phyloP scores from a whole-genome alignment of 2,329 filamentous ascomycete genomes.

The Polytolypa hystricis region DNA sequence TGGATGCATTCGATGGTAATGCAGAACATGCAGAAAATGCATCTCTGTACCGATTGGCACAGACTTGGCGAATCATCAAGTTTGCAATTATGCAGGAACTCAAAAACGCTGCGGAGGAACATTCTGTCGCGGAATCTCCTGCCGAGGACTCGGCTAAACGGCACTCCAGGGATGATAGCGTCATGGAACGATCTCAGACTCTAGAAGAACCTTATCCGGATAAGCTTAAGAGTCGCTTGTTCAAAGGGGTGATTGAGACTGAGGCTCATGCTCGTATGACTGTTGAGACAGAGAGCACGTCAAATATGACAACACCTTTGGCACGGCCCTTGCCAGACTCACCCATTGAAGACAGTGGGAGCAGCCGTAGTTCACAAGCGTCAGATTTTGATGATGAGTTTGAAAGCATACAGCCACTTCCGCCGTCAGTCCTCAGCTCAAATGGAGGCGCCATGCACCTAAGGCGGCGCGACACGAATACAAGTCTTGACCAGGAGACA shows the following conservation, averaged over 20 bases:
- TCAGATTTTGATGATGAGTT: slow-evolving; percentile 24
- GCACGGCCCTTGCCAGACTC: slow-evolving; percentile 38
- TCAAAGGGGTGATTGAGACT: slow-evolving; percentile 32
- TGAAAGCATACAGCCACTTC: slow-evolving; percentile 30
- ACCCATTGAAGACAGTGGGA: slow-evolving; percentile 20
- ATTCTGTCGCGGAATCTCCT: slow-evolving; percentile 10
- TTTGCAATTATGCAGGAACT: slow-evolving; percentile 41
- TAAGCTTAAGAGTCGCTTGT: slow-evolving; percentile 32
- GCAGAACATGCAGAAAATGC: slow-evolving; percentile 41
- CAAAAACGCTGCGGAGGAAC: slow-evolving; percentile 23
- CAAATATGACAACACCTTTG: slow-evolving; percentile 46
- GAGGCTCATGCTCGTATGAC: slow-evolving; percentile 22
- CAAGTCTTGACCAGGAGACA: slow-evolving; percentile 3
- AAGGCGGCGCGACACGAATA: slow-evolving; percentile 18
- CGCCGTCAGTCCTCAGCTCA: slow-evolving; percentile 32
- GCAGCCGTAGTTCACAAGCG: slow-evolving; percentile 19
- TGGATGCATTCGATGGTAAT: slow-evolving; percentile 42
- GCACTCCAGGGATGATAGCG: slow-evolving; percentile 21
- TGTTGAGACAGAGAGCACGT: slow-evolving; percentile 38
- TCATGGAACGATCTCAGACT: slow-evolving; percentile 17
- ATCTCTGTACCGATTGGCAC: slow-evolving; percentile 41
- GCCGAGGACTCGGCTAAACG: slow-evolving; percentile 15
- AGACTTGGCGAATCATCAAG: slow-evolving; percentile 49
- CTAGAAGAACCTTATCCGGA: slow-evolving; percentile 24
- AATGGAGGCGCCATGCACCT: slow-evolving; percentile 19